Conservation (phyloP, 148 eudicot species). For the Rhododendron mucronatum region DNA sequence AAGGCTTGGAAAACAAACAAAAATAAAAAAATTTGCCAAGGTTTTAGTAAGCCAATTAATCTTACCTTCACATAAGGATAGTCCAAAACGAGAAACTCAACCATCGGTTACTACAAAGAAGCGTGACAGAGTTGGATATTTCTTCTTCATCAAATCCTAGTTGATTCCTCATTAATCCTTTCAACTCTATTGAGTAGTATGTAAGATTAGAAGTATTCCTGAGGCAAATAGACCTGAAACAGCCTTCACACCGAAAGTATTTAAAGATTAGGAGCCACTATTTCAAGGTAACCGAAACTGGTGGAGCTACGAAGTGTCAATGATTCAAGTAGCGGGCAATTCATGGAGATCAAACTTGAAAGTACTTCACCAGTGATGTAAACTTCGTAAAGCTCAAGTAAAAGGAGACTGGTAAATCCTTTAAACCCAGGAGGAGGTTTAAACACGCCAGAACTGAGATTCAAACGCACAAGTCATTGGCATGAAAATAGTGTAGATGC, state of each 20-base stretch:
- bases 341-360: background rate
- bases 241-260: background rate
- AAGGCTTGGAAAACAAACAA: too few relatives aligned
- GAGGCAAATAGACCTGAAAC: background rate
- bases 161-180: background rate
- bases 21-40: background rate
- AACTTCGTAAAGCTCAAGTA: background rate
- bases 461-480: slow-evolving; percentile 4
- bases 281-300: background rate
- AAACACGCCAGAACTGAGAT: slow-evolving; percentile 1
- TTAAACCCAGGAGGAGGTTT: background rate
- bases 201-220: background rate
- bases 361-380: background rate
- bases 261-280: background rate
- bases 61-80: background rate
- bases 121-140: too few relatives aligned
- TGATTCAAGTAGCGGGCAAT: slow-evolving; percentile 9
- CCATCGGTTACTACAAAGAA: background rate
- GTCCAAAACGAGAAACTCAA: background rate
- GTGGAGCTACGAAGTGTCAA: background rate
- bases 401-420: slow-evolving; percentile 9
- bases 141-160: background rate
- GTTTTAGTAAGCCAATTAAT: background rate
- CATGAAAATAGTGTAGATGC: background rate
- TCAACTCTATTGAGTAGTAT: background rate